A percentile compares a stretch with the other conserved stretches of the same genome.
Evolutionary conservation across 176 grass and related monocot genomes (phyloP).

Genomic region (Triticum dicoccoides): DNA sequence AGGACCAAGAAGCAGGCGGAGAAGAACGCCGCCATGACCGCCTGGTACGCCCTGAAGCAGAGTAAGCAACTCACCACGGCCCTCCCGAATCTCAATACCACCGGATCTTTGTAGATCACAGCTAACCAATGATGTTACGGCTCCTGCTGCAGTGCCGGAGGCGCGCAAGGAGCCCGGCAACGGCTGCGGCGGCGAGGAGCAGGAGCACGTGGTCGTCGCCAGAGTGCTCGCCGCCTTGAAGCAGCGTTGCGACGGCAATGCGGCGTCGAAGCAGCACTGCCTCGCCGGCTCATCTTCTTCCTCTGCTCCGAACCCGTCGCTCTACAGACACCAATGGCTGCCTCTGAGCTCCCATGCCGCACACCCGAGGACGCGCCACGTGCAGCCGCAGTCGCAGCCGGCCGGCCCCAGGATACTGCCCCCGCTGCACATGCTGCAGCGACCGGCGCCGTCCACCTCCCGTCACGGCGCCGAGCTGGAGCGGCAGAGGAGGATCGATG

Average conservation of each 20-base stretch:
- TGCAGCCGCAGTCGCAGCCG: background rate
- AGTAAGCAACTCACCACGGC: conserved; percentile 18
- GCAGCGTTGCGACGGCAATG: background rate
- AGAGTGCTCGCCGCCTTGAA: conserved; percentile 53
- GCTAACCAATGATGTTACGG: background rate
- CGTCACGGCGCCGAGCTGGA: background rate
- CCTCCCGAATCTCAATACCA: background rate
- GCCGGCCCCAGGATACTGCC: conserved; percentile 44
- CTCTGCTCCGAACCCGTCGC: conserved; percentile 27
- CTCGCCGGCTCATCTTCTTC: background rate
- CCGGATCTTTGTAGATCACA: background rate
- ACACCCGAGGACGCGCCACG: background rate
- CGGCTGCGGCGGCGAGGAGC: conserved; percentile 46
- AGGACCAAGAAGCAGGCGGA: conserved; percentile 97
- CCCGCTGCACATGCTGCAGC: conserved; percentile 46
- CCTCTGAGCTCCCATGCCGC: background rate
- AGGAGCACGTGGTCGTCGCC: conserved; percentile 66
- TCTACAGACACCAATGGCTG: conserved; percentile 50
- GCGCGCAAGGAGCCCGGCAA: conserved; percentile 44
- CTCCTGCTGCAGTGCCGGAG: conserved; percentile 53
- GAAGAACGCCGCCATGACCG: conserved; percentile 90
- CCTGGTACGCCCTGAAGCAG: conserved; percentile 81
- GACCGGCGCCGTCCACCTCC: conserved; percentile 8
- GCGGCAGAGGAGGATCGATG: conserved; percentile 17
- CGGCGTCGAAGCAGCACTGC: conserved; percentile 25